These are phyloP conservation scores for Telopea speciosissima DNA, from an alignment of 177 flowering plant species.

Conservation along the genomic window DNA sequence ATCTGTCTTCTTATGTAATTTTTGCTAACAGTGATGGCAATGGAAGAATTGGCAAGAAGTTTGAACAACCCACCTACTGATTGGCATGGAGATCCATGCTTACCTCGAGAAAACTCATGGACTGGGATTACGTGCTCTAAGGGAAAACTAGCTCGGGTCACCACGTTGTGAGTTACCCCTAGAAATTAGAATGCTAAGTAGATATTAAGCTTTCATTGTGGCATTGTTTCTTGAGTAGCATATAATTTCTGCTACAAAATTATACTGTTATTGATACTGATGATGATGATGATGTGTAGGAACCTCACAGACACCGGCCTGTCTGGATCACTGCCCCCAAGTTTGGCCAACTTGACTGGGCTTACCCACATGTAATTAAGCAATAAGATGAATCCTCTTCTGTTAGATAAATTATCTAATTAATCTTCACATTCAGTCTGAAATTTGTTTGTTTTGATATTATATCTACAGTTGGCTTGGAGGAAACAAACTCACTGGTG, in stretches of 20 bases:
- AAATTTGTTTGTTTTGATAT: background rate
- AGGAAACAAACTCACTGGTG: slow-evolving; percentile 55
- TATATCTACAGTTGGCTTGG: slow-evolving; percentile 49
- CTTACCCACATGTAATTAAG: slow-evolving; percentile 48
- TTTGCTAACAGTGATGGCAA: slow-evolving; percentile 40
- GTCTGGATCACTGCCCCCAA: slow-evolving; percentile 46
- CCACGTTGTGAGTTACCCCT: slow-evolving; percentile 48
- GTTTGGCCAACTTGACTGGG: slow-evolving; percentile 49
- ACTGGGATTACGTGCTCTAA: slow-evolving; percentile 65
- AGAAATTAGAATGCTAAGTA: too few species aligned
- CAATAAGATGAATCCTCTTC: too few species aligned
- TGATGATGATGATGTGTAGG: slow-evolving; percentile 28
- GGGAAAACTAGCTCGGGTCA: slow-evolving; percentile 34
- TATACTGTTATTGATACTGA: background rate
- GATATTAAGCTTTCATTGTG: too few species aligned
- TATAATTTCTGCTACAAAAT: rapidly evolving
- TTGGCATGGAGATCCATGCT: slow-evolving; percentile 93
- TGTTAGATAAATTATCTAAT: too few species aligned
- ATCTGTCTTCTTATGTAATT: background rate
- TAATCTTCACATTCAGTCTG: background rate
- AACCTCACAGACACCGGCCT: slow-evolving; percentile 45
- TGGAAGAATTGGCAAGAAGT: slow-evolving; percentile 57
- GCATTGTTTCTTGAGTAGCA: background rate
- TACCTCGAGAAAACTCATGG: slow-evolving; percentile 66
- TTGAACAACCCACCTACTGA: slow-evolving; percentile 62